Base-by-base conservation (phyloP, 78 protist genomes). In the Creolimax fragrantissima region DNA sequence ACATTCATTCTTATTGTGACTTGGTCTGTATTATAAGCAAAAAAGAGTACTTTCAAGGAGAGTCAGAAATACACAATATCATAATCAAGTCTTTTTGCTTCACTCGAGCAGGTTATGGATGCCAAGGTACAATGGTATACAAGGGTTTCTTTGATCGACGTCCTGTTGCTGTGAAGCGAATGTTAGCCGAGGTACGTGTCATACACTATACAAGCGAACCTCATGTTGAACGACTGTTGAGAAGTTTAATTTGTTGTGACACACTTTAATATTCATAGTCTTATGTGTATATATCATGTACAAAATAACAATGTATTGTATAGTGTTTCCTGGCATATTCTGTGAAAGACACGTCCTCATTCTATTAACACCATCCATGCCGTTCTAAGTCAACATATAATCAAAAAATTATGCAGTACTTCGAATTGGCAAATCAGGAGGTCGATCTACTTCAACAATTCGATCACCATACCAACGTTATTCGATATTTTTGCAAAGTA, bases 391-490 rank as follows among this genome's bases (percentile, higher is more conserved):
- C n/a, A n/a, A n/a, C n/a, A n/a, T n/a, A n/a, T n/a, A n/a, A n/a
- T n/a, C n/a, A n/a, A n/a, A n/a, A n/a, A n/a, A n/a, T 24, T 32
- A 5, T 83, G 37, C 86, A 94, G 47, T 96, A 93, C 93, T 92
- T 84, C 24, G 89, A 92, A 32, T 85, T 94, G 41, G 98, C 98
- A 0, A 90, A 93, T 4, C 32, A 85, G 39, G 98, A 97, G 44
- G 96, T 97, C n/a, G 41, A 83, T 17, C 84, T 90, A 6, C 94
- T 96, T 24, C 4, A 95, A 5, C 93, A 92, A 41, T 85, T 95
- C 5, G 96, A 95, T 44, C 91, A 90, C 11, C 97, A 96, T 39
- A 45, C 85, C 41, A 94, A 93, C 39, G 93, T 96, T 42, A 97
- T 97, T 41, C 67, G 96, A 4, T 97, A 97, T 88, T 95, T 93